Base-by-base conservation (phyloP, 2,329 filamentous ascomycete species). In the Penicillium sp. region DNA sequence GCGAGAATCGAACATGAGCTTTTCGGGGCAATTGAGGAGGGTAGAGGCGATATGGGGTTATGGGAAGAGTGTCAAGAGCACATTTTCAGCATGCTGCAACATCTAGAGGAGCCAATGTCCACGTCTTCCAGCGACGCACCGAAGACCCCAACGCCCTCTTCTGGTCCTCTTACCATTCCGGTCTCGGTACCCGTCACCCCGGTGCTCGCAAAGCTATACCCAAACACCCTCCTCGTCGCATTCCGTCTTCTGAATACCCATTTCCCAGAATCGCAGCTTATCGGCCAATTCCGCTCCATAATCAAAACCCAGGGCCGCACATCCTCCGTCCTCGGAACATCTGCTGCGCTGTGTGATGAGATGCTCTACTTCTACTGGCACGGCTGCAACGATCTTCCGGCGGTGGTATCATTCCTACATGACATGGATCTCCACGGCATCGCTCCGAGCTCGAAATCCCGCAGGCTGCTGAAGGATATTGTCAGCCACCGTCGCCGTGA, bases 391-490 rank as follows among this genome's bases (percentile, higher is more conserved):
- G 68, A 74, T 36, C 55, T 75, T 1, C 62, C 65, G 5, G 65
- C 61, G 13, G 65, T 75, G 24, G 57, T 70, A 3, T 56, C 61
- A 1, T 58, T 74, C 8, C 56, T 74, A 8, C 56, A 57, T 20
- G 71, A 75, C 38, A 75, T 75, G 72, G 64, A 72, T 40, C 56
- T 65, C n/a, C 64, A 60, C 4, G 72, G 71, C 4, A 56, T 73
- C 38, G 63, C 68, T 31, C 62, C 67, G 6, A 62, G 69, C 44
- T 29, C 48, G 4, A 60, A 62, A 20, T 73, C 71, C 4, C 52
- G 61, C 11, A 44, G 49, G 0, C 49, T 71, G 4, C 48, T 73
- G 28, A 50, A 59, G 6, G 47, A 46, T 4, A 68, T 72, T 32
- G 51, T 61, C n/a, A 40, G 47, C 7, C 57, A 64, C 34, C 57